Conservation (phyloP, 192 early-diverging fungal genomes). For the Coemansia sp. region DNA sequence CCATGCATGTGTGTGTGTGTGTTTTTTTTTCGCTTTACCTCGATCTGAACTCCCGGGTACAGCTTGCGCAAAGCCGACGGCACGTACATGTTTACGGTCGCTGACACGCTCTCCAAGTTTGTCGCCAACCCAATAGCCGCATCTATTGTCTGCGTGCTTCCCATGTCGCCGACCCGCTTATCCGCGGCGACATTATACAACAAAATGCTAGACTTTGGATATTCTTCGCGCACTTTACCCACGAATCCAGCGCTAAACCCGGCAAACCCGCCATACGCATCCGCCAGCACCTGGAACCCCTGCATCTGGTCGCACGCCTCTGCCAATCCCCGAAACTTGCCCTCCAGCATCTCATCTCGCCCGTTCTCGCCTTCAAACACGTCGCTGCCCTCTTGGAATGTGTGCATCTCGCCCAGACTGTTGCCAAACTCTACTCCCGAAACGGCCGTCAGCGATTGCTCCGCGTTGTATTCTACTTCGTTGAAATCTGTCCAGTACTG, state of each 20-base stretch:
- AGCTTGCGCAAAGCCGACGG: constrained; percentile 12
- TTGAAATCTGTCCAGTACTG: constrained; percentile 82
- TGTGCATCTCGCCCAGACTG: constrained; percentile 58
- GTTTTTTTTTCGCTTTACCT: constrained; percentile 5
- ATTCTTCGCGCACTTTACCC: constrained; percentile 69
- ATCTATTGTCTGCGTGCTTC: constrained; percentile 13
- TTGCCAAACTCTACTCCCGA: constrained; percentile 61
- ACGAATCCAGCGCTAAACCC: constrained; percentile 66
- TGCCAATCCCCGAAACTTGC: constrained; percentile 27
- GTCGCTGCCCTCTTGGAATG: constrained; percentile 60
- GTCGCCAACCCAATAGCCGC: constrained; percentile 25
- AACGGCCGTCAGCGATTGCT: constrained; percentile 61
- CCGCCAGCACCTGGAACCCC: constrained; percentile 74
- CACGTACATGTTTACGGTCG: constrained; percentile 36
- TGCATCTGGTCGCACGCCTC: constrained; percentile 55
- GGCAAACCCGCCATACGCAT: constrained; percentile 69
- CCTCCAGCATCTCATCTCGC: constrained; percentile 45
- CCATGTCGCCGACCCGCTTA: constrained; percentile 1
- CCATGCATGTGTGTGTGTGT: too few species aligned
- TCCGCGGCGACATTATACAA: constrained; percentile 59
- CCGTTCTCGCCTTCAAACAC: constrained; percentile 39
- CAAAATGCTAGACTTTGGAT: constrained; percentile 64
- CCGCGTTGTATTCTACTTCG: constrained; percentile 70
- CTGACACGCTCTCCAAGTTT: constrained; percentile 28
- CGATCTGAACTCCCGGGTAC: constrained; percentile 5